phyloP scores from a whole-genome alignment of 2,329 filamentous ascomycete species.

The Neofusicoccum umdonicola region DNA sequence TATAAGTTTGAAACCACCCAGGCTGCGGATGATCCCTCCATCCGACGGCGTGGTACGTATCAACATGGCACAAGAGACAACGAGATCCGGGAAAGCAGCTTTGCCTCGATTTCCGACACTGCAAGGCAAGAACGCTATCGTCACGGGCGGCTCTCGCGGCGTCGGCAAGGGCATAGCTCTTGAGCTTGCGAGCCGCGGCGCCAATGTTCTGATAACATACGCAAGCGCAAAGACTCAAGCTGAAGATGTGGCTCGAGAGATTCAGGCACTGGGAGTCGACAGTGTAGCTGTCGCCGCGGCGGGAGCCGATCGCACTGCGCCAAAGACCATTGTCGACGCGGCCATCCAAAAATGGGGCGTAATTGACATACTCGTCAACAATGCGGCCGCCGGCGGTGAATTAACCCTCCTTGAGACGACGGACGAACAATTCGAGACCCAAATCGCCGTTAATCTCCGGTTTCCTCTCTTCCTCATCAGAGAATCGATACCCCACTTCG shows the following conservation, averaged over 20 bases:
- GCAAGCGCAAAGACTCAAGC: conserved; percentile 31
- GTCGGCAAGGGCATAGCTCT: conserved; percentile 45
- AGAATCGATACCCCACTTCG: conserved; percentile 52
- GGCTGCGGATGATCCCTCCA: background rate
- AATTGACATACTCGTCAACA: conserved; percentile 46
- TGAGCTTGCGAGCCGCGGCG: conserved; percentile 41
- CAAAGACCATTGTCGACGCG: conserved; percentile 36
- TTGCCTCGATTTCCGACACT: background rate
- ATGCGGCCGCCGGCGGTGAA: conserved; percentile 34
- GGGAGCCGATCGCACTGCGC: conserved; percentile 33
- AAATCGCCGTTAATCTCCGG: conserved; percentile 58
- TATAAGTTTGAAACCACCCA: background rate
- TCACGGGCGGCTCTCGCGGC: conserved; percentile 46
- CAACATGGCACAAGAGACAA: background rate
- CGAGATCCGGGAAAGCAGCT: background rate
- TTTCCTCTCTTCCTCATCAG: conserved; percentile 55
- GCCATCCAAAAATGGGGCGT: conserved; percentile 38
- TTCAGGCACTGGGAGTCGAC: conserved; percentile 37
- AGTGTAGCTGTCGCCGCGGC: conserved; percentile 41
- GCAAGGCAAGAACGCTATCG: conserved; percentile 41
- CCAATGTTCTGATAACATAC: conserved; percentile 51
- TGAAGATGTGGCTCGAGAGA: conserved; percentile 28
- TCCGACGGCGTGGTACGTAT: background rate
- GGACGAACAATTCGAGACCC: conserved; percentile 49
- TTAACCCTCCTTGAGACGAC: conserved; percentile 39